Evolutionary conservation across 148 eudicot species (phyloP), one percentile per base, ranked within the genome.

Genomic region (Cornus suecica): DNA sequence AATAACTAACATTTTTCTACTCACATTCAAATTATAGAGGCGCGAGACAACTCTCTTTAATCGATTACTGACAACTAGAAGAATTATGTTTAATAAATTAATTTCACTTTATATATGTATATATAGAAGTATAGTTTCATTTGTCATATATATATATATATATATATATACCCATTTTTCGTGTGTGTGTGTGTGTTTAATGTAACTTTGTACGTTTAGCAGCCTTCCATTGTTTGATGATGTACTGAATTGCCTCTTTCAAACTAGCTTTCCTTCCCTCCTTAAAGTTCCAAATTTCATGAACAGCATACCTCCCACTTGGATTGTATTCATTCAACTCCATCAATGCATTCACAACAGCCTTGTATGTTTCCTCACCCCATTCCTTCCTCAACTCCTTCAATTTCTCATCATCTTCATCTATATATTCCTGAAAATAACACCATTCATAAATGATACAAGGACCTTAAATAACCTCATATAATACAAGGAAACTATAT

Each of bases 241-340:
- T 70, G 61, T 76, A 80, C 67, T 76, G 83, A 22, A 88, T 79
- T 25, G 78, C 84, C 83, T 88, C 91, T 74, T 82, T 82, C 80
- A 88, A 60, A 63, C 79, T 82, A 58, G 89, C 91, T 72, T 79
- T 88, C 71, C 87, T 71, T 13, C 75, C 85, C 69, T 84, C 88
- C 72, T 86, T 84, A 27, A 72, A 74, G 54, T 79, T 84, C 87
- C 87, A 88, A 60, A 88, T 76, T 76, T 86, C 91, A 31, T 80
- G 77, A 52, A 86, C 91, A 8, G 75, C 71, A 78, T 80, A 88
- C 74, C 87, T 78, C 63, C 87, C 91, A 68, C 91, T 88, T n/a
- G 91, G 79, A 65, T 88, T 88, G 80, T 84, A 84, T 73, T 88
- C 87, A 27, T 82, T 88, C 77, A 88, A 66, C 76, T 86, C 89